Base-by-base conservation (phyloP, 345 rosid genomes). In the Dimocarpus longan region DNA sequence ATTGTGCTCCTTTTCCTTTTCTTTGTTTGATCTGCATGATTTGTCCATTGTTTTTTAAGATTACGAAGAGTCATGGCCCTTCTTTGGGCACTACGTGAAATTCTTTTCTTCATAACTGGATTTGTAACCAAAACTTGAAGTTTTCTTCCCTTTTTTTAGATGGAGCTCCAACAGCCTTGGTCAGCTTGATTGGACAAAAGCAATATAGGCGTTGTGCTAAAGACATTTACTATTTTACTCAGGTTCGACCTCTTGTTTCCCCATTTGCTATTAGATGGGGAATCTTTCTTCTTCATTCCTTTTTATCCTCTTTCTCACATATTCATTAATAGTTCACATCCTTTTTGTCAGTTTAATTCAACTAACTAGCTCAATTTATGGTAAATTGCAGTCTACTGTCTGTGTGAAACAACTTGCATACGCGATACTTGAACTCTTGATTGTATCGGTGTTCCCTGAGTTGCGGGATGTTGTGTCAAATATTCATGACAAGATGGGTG, bases 141-240 rank as follows among this genome's bases (percentile, higher is more conserved):
- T 3, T 62, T 73, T 52, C 7, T 10, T 19, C 19, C 50, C 65
- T 74, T 83, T 64, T 87, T 75, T 79, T 88, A 97, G 99, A 89
- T 86, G 98, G 97, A 64, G 93, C 97, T 78, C 99, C 99, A 21
- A 69, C 96, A 42, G 82, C 98, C 54, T 85, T 97, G 79, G 99
- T 97, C 74, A 86, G 98, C 87, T 88, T 97, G 88, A 89, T 97
- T 52, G 99, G 99, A 83, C 74, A 65, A 40, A 97, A 93, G 43
- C 99, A 97, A 77, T 97, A 97, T 88, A 92, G 88, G 80, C 92
- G 97, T 15, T 92, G 99, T 77, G 97, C 98, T 5, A 88, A 90
- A 86, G 99, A 94, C 82, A 94, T 97, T 71, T 97, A 88, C 83
- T 91, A 89, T 81, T 97, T 97, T 87, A 93, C 97, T 73, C 99